Base-by-base conservation (phyloP, 2,329 filamentous ascomycete species). In the Juglanconis oblonga region DNA sequence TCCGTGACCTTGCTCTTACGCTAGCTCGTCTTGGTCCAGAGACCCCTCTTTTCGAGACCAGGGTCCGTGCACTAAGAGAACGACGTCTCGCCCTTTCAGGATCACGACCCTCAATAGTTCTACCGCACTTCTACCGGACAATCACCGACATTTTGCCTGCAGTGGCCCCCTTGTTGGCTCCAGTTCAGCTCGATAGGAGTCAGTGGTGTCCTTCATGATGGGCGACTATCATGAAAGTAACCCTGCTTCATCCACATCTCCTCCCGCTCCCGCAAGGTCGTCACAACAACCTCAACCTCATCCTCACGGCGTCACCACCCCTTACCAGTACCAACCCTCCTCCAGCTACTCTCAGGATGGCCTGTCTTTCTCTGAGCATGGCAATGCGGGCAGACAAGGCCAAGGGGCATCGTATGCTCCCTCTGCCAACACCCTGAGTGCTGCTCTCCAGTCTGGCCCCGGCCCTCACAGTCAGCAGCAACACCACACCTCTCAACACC, bases 101-200 rank as follows among this genome's bases (percentile, higher is more conserved):
- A 24, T 24, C 24, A 24, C 24, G 24, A 24, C 24, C 55, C 45
- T 52, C 49, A 40, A 4, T 49, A 42, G 40, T 47, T 50, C 49
- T 33, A 53, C 59, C 59, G 59, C 45, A 59, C 56, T 59, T 62
- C 40, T 55, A 45, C 59, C 59, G 59, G 59, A 62, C 47, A 55
- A 48, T 55, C 52, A 62, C 59, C 59, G 59, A 54, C 48, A 58
- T 62, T 62, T 58, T 62, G 53, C 59, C 59, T 55, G 54, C 31
- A 48, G 44, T 33, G 14, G 47, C 50, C 35, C 44, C 49, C 33
- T 45, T 58, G 14, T 50, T 52, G 32, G n/a, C 17, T 45, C 32
- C 17, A 42, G 14, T 32, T 40, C 59, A 24, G 24, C 24, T 24
- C 24, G 24, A 24, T 24, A 24, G 24, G 24, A 24, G 24, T 24